Base-by-base conservation (phyloP, 2,329 filamentous ascomycete species). In the Claviceps monticola region DNA sequence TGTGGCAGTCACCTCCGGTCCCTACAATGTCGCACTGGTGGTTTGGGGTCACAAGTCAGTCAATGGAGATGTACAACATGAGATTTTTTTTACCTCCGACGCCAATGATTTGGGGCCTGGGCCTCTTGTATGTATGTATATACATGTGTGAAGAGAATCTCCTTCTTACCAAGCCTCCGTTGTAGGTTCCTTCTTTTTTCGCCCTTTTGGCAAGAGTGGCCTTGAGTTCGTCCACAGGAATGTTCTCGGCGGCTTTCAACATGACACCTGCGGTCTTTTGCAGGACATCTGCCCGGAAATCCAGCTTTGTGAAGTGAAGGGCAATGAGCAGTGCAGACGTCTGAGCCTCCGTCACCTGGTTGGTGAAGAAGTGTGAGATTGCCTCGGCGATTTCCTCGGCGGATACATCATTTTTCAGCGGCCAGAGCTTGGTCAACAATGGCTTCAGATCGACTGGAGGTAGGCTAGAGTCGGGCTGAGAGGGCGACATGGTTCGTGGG, bases 1-100 rank as follows among this genome's bases (percentile, higher is more conserved):
- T 88, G 75, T 97, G 90, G 19, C 86, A 84, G 71, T 98, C 93
- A 63, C 93, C 93, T 58, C 93, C 93, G 7, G 93, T 98, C 59
- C 93, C 93, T 53, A 98, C 93, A 65, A 98, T 97, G 67, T 98
- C 93, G 66, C 90, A 82, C 73, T 81, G 11, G 19, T 19, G 3
- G 3, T 45, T 39, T 44, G 29, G 9, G 29, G 9, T 34, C 29
- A 34, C 9, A 34, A 29, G 46, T 13, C 44, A 43, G 19, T 9
- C 14, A 17, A 19, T 3, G 17, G 34, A n/a, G 16, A 37, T 69
- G 36, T 13, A 49, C 37, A 14, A 7, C 9, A 23, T 16, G 26
- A 36, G 9, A 3, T 1, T 19, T 11, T 7, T 9, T 19, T 23
- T 17, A 4, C 2, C 29, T 11, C 13, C n/a, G 19, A 46, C 14